These are phyloP conservation scores for Aspergillus neotritici DNA, from an alignment of 2,329 filamentous ascomycete species.

Conservation along the genomic window DNA sequence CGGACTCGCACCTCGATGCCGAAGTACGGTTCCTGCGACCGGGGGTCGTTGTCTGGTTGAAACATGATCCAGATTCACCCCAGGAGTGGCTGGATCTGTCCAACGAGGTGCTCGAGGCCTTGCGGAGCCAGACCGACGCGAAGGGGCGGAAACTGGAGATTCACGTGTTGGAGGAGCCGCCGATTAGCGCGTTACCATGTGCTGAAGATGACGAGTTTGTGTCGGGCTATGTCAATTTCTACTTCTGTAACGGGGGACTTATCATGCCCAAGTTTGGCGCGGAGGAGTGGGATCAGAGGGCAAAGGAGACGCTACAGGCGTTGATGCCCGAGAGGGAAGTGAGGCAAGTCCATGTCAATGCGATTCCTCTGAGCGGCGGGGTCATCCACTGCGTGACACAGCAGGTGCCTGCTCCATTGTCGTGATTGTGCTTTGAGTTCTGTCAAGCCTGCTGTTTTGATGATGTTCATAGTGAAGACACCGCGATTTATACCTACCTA, in stretches of 20 bases:
- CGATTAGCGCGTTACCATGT: constrained; percentile 5
- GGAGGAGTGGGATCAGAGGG: constrained; percentile 13
- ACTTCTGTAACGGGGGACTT: constrained; percentile 26
- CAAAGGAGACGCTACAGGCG: constrained; percentile 15
- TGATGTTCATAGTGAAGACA: too few relatives aligned
- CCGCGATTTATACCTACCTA: too few relatives aligned
- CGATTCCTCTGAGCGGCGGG: constrained; percentile 22
- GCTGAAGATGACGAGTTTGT: constrained; percentile 14
- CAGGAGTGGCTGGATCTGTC: constrained; percentile 14
- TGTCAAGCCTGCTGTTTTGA: too few relatives aligned
- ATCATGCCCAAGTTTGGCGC: constrained; percentile 26
- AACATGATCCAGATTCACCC: constrained; percentile 14
- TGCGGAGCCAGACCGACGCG: constrained; percentile 14
- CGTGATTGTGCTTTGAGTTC: background rate
- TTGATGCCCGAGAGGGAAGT: constrained; percentile 20
- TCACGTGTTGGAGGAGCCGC: constrained; percentile 21
- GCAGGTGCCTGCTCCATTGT: constrained; percentile 9
- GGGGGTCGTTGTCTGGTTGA: constrained; percentile 21
- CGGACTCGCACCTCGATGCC: constrained; percentile 27
- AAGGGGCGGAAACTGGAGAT: constrained; percentile 19
- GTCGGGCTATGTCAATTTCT: constrained; percentile 26
- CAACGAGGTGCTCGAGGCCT: constrained; percentile 15
- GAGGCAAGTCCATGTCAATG: constrained; percentile 16
- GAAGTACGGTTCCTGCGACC: constrained; percentile 15
- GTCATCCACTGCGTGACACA: constrained; percentile 29